Conservation (phyloP, 495 filamentous ascomycete genomes). For the Schizothecium vesticola region DNA sequence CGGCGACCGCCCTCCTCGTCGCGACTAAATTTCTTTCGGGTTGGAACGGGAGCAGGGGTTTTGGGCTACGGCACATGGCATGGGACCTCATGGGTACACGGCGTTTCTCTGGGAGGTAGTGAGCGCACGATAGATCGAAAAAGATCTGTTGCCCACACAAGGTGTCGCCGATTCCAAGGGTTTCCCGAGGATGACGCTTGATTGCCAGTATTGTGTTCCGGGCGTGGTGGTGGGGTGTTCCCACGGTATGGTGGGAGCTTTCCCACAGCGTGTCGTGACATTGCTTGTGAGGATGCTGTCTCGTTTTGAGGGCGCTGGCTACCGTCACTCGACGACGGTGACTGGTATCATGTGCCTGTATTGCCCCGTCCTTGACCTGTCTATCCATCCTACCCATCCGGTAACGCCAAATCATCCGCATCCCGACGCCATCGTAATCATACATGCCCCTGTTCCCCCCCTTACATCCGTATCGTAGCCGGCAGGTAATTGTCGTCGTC, state of each 20-base stretch:
- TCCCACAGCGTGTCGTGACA: not conserved
- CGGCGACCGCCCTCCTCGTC: constrained; percentile 41
- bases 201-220: constrained; percentile 63
- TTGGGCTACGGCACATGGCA: constrained; percentile 33
- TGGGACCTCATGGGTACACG: constrained; percentile 34
- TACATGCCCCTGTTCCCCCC: not conserved
- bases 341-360: constrained; percentile 19
- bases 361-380: not conserved
- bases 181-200: constrained; percentile 70
- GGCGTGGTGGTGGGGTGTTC: not conserved
- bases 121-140: constrained; percentile 44
- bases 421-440: not conserved
- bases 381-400: not conserved
- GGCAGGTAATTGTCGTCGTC: constrained; percentile 13
- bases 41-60: constrained; percentile 12
- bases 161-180: constrained; percentile 82
- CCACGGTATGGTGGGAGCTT: not conserved
- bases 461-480: constrained; percentile 18
- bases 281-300: not conserved
- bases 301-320: not conserved
- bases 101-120: constrained; percentile 46
- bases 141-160: constrained; percentile 57
- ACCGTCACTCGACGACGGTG: constrained; percentile 6
- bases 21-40: constrained; percentile 34
- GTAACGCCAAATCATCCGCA: not conserved